Conservation (phyloP, 345 rosid genomes). For the Reutealis trisperma region DNA sequence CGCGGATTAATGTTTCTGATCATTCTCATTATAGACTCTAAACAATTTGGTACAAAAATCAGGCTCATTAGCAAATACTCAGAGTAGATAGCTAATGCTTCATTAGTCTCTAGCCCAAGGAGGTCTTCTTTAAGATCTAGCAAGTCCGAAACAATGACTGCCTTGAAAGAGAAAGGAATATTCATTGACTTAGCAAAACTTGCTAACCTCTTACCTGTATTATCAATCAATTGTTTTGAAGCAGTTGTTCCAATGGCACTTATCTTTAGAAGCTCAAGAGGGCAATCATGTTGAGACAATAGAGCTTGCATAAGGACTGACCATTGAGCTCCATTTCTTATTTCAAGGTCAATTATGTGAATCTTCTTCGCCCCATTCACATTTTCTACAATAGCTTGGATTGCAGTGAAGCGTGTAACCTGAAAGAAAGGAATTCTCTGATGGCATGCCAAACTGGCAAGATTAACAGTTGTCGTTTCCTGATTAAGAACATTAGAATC, state of each 20-base stretch:
- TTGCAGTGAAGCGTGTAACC: slow-evolving; percentile 27
- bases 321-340: slow-evolving; percentile 30
- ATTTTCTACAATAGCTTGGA: slow-evolving; percentile 35
- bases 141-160: slow-evolving; percentile 45
- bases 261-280: slow-evolving; percentile 35
- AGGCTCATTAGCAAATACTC: slow-evolving; percentile 22
- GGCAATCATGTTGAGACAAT: slow-evolving; percentile 12
- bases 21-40: slow-evolving; percentile 46
- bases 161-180: slow-evolving; percentile 44
- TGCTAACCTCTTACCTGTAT: slow-evolving; percentile 43
- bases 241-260: slow-evolving; percentile 39
- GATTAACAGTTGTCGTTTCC: neutral
- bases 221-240: slow-evolving; percentile 30
- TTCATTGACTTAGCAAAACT: slow-evolving; percentile 43
- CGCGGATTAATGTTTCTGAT: slow-evolving; percentile 36
- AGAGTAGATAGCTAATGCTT: slow-evolving; percentile 41
- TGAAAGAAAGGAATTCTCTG: slow-evolving; percentile 31
- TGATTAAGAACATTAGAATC: neutral
- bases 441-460: neutral
- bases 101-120: slow-evolving; percentile 40
- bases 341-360: slow-evolving; percentile 41
- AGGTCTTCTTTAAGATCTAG: slow-evolving; percentile 47
- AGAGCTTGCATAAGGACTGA: slow-evolving; percentile 37
- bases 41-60: slow-evolving; percentile 29
- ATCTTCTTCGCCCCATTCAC: slow-evolving; percentile 26